Evolutionary conservation across 768 basidiomycete species (phyloP).

Genomic region (Clavaria fumosa): DNA sequence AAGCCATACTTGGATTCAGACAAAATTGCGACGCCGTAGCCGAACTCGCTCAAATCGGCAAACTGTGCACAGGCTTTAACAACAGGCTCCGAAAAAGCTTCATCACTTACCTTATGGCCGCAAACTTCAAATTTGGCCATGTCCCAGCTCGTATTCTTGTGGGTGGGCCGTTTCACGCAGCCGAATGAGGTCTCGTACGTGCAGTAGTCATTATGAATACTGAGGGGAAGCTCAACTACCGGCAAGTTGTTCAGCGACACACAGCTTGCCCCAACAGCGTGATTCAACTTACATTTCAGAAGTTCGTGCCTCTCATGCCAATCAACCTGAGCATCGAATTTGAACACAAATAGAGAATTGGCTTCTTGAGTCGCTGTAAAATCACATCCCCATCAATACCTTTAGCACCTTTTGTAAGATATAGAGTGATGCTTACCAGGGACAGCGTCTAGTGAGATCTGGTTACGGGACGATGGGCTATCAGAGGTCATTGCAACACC

Average conservation of each 20-base stretch:
- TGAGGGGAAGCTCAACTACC: slow-evolving; percentile 75
- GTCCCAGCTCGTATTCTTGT: slow-evolving; percentile 89
- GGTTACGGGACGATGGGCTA: too few species aligned
- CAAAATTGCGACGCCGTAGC: slow-evolving; percentile 87
- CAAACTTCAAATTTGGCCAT: slow-evolving; percentile 95
- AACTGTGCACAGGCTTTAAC: too few species aligned
- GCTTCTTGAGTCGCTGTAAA: slow-evolving; percentile 36
- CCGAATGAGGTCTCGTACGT: slow-evolving; percentile 96
- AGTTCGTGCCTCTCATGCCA: slow-evolving; percentile 87
- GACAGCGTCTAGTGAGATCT: slow-evolving; percentile 83
- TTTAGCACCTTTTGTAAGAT: too few species aligned
- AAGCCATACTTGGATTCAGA: slow-evolving; percentile 97
- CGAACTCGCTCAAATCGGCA: slow-evolving; percentile 82
- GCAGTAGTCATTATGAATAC: slow-evolving; percentile 70
- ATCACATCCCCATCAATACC: slow-evolving; percentile 7
- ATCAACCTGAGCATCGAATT: slow-evolving; percentile 72
- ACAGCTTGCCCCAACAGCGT: not conserved
- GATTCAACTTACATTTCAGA: slow-evolving; percentile 62
- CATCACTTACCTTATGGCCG: slow-evolving; percentile 62
- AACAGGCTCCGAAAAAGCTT: slow-evolving; percentile 1
- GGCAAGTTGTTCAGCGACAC: not conserved
- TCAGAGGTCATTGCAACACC: too few species aligned
- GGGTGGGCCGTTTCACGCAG: slow-evolving; percentile 74
- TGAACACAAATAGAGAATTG: slow-evolving; percentile 62
- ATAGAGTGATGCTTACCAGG: too few species aligned